Conservation (phyloP, 257 asterid genomes). For the Echites panduratus region DNA sequence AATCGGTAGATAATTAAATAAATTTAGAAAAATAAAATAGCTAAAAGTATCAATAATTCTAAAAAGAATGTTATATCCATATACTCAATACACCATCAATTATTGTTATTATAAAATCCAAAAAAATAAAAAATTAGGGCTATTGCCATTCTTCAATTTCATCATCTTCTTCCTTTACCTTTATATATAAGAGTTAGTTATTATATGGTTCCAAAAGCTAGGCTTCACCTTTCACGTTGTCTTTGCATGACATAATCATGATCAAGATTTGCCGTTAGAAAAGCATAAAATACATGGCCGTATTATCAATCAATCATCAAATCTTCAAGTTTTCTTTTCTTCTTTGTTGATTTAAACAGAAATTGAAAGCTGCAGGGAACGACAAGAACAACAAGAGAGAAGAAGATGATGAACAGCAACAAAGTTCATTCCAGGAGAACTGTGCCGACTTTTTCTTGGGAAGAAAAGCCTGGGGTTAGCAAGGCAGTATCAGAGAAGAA, state of each 20-base stretch:
- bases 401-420: conserved; percentile 29
- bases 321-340: not conserved
- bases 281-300: conserved; percentile 25
- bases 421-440: conserved; percentile 51
- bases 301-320: conserved; percentile 7
- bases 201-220: conserved; percentile 20
- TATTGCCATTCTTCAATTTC: conserved; percentile 10
- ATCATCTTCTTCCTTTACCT: conserved; percentile 17
- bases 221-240: conserved; percentile 39
- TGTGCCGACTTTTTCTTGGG: conserved; percentile 71
- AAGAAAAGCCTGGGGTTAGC: conserved; percentile 53
- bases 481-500: conserved; percentile 23
- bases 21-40: too few relatives aligned
- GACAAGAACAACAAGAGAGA: too few relatives aligned
- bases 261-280: conserved; percentile 33
- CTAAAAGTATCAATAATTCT: too few relatives aligned
- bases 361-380: not conserved
- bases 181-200: conserved; percentile 3
- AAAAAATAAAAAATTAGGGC: not conserved
- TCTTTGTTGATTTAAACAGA: too few relatives aligned
- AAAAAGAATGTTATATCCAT: too few relatives aligned
- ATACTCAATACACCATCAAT: not conserved
- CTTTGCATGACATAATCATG: conserved; percentile 33
- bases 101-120: too few relatives aligned
- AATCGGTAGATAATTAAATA: too few relatives aligned